Base-by-base conservation (phyloP, 257 asterid species). In the Solanum stenotomum region DNA sequence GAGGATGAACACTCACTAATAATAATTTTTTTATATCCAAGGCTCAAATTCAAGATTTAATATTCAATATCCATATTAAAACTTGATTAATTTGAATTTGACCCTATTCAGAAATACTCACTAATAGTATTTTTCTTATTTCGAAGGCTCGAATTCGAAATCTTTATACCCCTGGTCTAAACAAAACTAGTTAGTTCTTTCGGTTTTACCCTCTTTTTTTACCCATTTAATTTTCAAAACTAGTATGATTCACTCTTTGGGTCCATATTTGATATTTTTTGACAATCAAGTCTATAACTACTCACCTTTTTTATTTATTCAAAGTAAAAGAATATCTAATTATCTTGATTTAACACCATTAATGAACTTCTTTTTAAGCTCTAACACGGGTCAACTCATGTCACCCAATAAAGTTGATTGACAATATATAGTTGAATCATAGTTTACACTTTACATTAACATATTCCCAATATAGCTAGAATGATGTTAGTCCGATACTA, bases 281-380 rank as follows among this genome's bases (percentile, higher is more conserved):
- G 83, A 7, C 14, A 87, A 87, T 65, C 79, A 77, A 65, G 37
- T n/a, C 63, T 29, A 75, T 46, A 68, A 52, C 23, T 81, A 20
- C 29, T 35, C 65, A 13, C 87, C 71, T 59, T 71, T 52, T 89
- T 78, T 52, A 46, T 25, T 83, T 23, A 59, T 78, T 68, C 74
- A 67, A 89, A 91, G 85, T 89, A 70, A 52, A 16, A 49, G 3
- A 52, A 86, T 23, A 85, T n/a, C 70, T 63, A 59, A 59, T 59
- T 49, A 65, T 81, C 78, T 77, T 86, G 89, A 88, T 87, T 88
- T 91, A 86, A 91, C 91, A 63, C 87, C 89, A 89, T 90, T 81
- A 84, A 67, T 83, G 61, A 86, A 23, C 85, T 56, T 35, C 18
- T 84, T 84, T 85, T 90, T 74, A 44, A 81, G 87, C 63, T 88